Evolutionary conservation across 1,139 yeast species (phyloP).

Genomic region (Geotrichum candidum): DNA sequence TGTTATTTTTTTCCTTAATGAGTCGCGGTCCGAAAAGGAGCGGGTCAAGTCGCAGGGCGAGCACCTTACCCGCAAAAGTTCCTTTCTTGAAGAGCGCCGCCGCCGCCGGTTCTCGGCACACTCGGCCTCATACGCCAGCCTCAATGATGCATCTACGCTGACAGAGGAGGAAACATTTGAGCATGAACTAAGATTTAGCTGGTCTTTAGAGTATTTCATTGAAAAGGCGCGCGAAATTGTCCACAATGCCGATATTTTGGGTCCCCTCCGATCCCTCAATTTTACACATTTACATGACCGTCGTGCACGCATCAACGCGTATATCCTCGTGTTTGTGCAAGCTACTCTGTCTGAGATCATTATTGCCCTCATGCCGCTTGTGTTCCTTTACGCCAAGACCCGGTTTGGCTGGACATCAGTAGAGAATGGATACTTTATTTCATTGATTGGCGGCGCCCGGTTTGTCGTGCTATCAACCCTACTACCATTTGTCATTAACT

Average conservation of each 20-base stretch:
- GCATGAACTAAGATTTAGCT: background rate
- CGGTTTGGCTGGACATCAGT: constrained; percentile 54
- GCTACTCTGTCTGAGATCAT: constrained; percentile 38
- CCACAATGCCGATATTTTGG: constrained; percentile 25
- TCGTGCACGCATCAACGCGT: constrained; percentile 42
- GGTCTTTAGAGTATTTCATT: constrained; percentile 12
- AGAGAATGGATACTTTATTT: constrained; percentile 54
- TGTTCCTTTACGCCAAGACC: constrained; percentile 54
- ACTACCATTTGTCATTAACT: constrained; percentile 42
- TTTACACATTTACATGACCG: constrained; percentile 36
- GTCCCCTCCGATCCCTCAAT: constrained; percentile 45
- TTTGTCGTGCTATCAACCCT: constrained; percentile 40
- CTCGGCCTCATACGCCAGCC: background rate
- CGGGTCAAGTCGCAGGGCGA: constrained; percentile 39
- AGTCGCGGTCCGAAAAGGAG: constrained; percentile 49
- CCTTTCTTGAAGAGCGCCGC: constrained; percentile 8
- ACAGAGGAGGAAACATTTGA: background rate
- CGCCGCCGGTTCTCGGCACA: constrained; percentile 10
- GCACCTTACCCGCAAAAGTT: constrained; percentile 11
- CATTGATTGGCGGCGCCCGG: constrained; percentile 47
- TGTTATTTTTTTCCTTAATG: constrained; percentile 45
- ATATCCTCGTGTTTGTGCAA: constrained; percentile 46
- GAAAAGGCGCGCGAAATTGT: constrained; percentile 15
- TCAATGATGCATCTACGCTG: background rate
- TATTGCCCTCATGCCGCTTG: constrained; percentile 41